Evolutionary conservation across 352 stramenopile genomes (phyloP).

Genomic region (Pythium rishiriense): DNA sequence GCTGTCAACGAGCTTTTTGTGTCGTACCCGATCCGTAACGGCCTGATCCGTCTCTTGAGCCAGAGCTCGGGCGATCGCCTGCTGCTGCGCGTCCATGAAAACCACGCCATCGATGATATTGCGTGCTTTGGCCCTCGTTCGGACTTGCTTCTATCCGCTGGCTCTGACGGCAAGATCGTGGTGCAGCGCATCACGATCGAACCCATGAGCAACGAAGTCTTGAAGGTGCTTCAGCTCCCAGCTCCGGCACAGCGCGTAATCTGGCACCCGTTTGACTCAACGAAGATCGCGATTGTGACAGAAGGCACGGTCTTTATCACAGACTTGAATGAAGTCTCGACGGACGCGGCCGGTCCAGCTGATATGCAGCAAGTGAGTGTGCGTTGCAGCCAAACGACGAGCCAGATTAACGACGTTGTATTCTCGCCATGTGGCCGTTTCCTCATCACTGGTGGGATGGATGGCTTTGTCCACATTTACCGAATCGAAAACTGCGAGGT

Average conservation of each 20-base stretch:
- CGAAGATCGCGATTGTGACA: conserved; percentile 73
- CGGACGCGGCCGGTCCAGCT: conserved; percentile 38
- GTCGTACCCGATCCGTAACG: conserved; percentile 84
- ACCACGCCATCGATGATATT: conserved; percentile 71
- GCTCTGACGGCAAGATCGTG: conserved; percentile 74
- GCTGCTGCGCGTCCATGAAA: conserved; percentile 74
- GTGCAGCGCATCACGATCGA: conserved; percentile 71
- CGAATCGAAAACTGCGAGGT: conserved; percentile 44
- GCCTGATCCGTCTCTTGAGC: conserved; percentile 81
- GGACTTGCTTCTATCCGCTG: conserved; percentile 64
- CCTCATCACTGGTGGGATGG: conserved; percentile 66
- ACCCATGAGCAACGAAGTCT: conserved; percentile 65
- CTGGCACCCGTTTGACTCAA: conserved; percentile 78
- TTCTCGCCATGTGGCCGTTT: conserved; percentile 62
- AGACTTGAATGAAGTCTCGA: conserved; percentile 51
- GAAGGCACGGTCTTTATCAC: conserved; percentile 65
- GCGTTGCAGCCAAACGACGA: conserved; percentile 62
- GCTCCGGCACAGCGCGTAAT: conserved; percentile 67
- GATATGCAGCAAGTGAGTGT: conserved; percentile 73
- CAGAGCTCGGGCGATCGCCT: conserved; percentile 76
- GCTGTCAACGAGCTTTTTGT: conserved; percentile 86
- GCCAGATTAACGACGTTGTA: conserved; percentile 77
- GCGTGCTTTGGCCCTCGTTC: conserved; percentile 75
- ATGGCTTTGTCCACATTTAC: conserved; percentile 85
- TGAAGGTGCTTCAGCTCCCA: conserved; percentile 51